Percentiles rank a stretch among this genome's conserved stretches.
Conservation (phyloP, 106 monocot genomes). For the Dactylorhiza incarnata region DNA sequence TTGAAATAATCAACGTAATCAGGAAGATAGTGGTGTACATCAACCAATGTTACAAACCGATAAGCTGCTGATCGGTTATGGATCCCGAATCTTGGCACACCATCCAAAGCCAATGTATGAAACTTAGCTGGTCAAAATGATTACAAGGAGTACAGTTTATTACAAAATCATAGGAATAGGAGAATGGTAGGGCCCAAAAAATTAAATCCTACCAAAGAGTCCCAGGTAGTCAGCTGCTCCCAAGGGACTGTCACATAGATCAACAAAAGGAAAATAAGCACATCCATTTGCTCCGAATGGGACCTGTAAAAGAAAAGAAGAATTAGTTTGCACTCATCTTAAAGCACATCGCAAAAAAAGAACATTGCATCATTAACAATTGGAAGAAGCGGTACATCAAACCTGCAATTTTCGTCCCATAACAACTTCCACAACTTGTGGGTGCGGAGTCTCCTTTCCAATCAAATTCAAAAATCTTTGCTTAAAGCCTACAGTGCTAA, state of each 20-base stretch:
- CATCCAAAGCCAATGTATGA: conserved; percentile 90
- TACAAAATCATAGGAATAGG: not conserved
- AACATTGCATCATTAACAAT: not conserved
- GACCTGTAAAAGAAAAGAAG: conserved; percentile 34
- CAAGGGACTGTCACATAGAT: conserved; percentile 86
- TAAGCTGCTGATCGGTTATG: conserved; percentile 83
- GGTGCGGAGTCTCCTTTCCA: conserved; percentile 46
- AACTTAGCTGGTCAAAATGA: conserved; percentile 59
- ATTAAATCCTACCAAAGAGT: conserved; percentile 64
- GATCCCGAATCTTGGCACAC: conserved; percentile 71
- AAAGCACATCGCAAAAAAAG: not conserved
- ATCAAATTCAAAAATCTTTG: conserved; percentile 65
- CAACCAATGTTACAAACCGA: conserved; percentile 89
- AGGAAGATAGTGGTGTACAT: conserved; percentile 36
- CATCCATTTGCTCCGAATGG: conserved; percentile 81
- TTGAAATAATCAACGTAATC: not conserved
- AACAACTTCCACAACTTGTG: conserved; percentile 81
- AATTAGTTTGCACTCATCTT: not conserved
- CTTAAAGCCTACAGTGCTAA: conserved; percentile 42
- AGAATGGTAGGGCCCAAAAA: not conserved
- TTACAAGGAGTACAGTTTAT: not conserved
- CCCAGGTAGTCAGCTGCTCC: conserved; percentile 98
- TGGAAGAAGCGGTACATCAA: not conserved
- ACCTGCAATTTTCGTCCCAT: conserved; percentile 94
- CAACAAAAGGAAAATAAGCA: conserved; percentile 92